A percentile compares a stretch with the other conserved stretches of the same genome.
Evolutionary conservation across 495 filamentous ascomycete species (phyloP).

Genomic region (Antarctomyces pellizariae): DNA sequence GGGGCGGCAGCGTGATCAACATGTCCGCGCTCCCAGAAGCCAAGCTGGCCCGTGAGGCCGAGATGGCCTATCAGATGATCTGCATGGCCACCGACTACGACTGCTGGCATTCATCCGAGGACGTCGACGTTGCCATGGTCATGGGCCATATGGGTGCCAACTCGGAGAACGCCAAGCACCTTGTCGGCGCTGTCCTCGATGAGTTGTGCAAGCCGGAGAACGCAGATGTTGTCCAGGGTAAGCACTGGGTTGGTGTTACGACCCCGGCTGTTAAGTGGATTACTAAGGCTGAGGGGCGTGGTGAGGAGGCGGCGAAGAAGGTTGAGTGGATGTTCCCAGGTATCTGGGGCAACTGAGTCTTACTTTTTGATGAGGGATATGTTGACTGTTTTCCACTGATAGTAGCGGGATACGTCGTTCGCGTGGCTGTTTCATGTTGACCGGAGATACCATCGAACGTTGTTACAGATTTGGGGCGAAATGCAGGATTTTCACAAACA

Average conservation of each 20-base stretch:
- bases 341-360: no score
- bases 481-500: no score
- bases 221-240: conserved; percentile 51
- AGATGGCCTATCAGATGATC: conserved; percentile 92
- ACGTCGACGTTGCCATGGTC: conserved; percentile 89
- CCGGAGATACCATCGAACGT: no score
- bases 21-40: conserved; percentile 95
- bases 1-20: conserved; percentile 84
- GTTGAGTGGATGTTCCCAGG: conserved; percentile 61
- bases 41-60: conserved; percentile 86
- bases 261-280: conserved; percentile 49
- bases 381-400: no score
- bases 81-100: conserved; percentile 99
- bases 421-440: no score
- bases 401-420: no score
- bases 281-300: conserved; percentile 39
- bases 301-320: conserved; percentile 39
- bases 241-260: conserved; percentile 40
- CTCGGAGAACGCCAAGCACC: conserved; percentile 56
- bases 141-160: conserved; percentile 93
- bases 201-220: conserved; percentile 56
- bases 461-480: no score
- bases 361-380: no score
- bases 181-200: conserved; percentile 73
- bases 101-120: conserved; percentile 62